Base-by-base conservation (phyloP, 1,284 basidiomycete species). In the Pulveroboletus sp. region DNA sequence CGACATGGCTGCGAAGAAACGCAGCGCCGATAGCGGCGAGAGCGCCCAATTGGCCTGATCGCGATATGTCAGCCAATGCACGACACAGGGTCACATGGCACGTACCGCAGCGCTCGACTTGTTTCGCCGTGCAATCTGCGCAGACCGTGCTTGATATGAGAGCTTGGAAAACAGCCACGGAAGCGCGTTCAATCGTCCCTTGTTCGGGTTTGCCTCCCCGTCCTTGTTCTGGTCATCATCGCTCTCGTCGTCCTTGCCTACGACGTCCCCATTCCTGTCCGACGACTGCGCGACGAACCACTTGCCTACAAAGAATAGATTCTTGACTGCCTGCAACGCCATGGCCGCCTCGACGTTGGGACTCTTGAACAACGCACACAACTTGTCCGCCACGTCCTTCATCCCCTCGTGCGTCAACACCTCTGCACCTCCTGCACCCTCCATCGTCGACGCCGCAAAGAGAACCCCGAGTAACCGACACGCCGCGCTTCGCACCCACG, bases 81-180 rank as follows among this genome's bases (percentile, higher is more conserved):
- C 14, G 36, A n/a, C 18, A 18, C 9, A 11, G 5, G 7, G 35
- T 10, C 10, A 17, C 35, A 35, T n/a, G 2, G 12, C 2, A 62
- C 61, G 17, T 29, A 89, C 87, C 49, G 69, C 71, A 44, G 69
- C 75, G 25, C 68, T 71, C 10, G 81, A 74, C 49, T 76, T 79
- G 62, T 83, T 90, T 20, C 85, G 77, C 53, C 89, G 79, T 5
- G 81, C 79, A 43, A 91, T 87, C 65, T 89, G 83, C 5, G 87
- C 86, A 9, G 87, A 88, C 20, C 85, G 82, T 17, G 90, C 85
- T 70, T 96, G 89, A 75, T 92, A 96, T 0, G 96, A 98, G 43
- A 98, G 78, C 63, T 92, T 91, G 20, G 94, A 94, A 78, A 98
- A 98, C 40, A 98, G 75, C 94, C 96, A 98, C 0, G 91, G 84